Evolutionary conservation across 768 basidiomycete genomes (phyloP).

Genomic region (Mrakia gelida): DNA sequence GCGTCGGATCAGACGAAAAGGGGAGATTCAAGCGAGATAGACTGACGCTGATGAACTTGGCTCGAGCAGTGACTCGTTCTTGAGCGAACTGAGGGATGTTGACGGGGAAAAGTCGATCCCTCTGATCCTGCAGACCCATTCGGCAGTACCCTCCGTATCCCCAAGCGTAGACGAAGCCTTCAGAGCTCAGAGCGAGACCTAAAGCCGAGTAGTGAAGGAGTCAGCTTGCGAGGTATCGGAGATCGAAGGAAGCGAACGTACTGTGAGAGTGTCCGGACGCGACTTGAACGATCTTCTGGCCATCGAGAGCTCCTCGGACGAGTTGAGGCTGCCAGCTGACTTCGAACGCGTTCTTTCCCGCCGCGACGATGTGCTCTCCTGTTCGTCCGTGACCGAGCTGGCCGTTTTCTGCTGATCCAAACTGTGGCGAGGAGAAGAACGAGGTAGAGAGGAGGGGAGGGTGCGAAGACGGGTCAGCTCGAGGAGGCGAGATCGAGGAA

Average conservation of each 20-base stretch:
- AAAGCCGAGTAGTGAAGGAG: neutral
- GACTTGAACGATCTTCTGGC: slow-evolving; percentile 73
- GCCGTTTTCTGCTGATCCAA: slow-evolving; percentile 47
- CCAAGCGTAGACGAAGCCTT: slow-evolving; percentile 81
- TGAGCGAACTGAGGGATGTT: slow-evolving; percentile 59
- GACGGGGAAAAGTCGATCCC: slow-evolving; percentile 73
- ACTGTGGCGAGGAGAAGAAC: neutral
- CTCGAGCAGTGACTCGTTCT: neutral
- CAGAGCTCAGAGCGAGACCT: slow-evolving; percentile 66
- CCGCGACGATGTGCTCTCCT: slow-evolving; percentile 82
- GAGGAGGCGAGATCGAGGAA: slow-evolving; percentile 66
- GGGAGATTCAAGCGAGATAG: slow-evolving; percentile 23
- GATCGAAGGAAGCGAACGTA: neutral
- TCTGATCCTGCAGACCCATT: slow-evolving; percentile 67
- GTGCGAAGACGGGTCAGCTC: neutral
- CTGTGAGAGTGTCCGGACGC: slow-evolving; percentile 81
- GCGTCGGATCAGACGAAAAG: neutral
- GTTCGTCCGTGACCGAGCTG: slow-evolving; percentile 90
- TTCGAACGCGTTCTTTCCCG: slow-evolving; percentile 78
- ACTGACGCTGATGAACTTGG: neutral
- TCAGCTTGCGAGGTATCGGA: neutral
- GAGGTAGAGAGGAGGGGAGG: neutral
- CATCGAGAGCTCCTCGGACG: slow-evolving; percentile 65
- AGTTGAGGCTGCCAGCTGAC: slow-evolving; percentile 52
- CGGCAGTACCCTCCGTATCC: slow-evolving; percentile 69